Conservation (phyloP, 2,329 filamentous ascomycete genomes). For the Macrophomina phaseolina region DNA sequence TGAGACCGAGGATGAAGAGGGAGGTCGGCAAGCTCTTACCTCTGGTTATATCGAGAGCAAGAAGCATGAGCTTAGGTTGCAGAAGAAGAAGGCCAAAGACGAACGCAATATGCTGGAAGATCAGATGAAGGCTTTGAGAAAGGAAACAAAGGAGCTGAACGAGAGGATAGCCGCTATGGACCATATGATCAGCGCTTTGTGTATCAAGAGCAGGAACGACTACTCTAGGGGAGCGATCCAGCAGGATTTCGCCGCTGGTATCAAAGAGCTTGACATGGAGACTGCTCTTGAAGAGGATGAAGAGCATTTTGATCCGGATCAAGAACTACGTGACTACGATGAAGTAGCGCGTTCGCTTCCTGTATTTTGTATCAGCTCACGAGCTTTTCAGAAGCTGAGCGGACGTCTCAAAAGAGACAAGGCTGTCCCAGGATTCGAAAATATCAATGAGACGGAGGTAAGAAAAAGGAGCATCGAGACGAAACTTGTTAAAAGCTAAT, state of each 20-base stretch:
- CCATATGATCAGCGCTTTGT: conserved; percentile 45
- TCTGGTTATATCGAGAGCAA: conserved; percentile 49
- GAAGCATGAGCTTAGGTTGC: conserved; percentile 50
- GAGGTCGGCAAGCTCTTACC: conserved; percentile 46
- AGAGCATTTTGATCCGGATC: conserved; percentile 59
- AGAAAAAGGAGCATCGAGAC: conserved; percentile 27
- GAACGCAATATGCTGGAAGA: conserved; percentile 38
- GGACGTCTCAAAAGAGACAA: conserved; percentile 61
- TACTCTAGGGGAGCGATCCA: conserved; percentile 63
- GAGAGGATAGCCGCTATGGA: conserved; percentile 40
- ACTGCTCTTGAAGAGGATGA: conserved; percentile 59
- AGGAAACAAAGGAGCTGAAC: conserved; percentile 38
- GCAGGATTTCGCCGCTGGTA: conserved; percentile 64
- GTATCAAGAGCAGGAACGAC: conserved; percentile 62
- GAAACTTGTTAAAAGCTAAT: neutral
- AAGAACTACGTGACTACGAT: conserved; percentile 64
- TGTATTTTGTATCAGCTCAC: conserved; percentile 69
- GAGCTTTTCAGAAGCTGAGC: conserved; percentile 67
- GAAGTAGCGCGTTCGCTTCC: conserved; percentile 61
- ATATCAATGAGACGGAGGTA: conserved; percentile 59
- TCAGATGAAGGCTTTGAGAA: conserved; percentile 39
- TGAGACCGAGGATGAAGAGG: conserved; percentile 32
- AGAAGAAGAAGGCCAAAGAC: conserved; percentile 50
- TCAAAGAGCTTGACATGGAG: conserved; percentile 66
- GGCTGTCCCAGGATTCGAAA: conserved; percentile 58